phyloP scores from a whole-genome alignment of 1,139 yeast genomes.

The Taphrina sp. region DNA sequence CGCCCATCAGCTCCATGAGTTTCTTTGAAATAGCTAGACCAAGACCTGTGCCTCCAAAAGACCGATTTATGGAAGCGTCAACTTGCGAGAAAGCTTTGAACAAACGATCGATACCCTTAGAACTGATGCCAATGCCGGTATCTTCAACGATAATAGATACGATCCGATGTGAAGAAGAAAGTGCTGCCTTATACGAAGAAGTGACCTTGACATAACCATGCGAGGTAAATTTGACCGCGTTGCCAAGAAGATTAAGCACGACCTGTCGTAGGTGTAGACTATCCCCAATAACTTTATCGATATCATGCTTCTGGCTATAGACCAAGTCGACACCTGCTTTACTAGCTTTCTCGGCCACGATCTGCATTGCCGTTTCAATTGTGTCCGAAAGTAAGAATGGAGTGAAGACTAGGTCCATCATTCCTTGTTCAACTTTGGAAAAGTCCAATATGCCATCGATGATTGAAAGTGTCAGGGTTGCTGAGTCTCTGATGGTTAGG shows the following conservation, averaged over 20 bases:
- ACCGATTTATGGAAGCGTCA: slow-evolving; percentile 58
- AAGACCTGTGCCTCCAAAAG: slow-evolving; percentile 60
- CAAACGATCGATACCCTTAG: slow-evolving; percentile 44
- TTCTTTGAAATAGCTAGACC: slow-evolving; percentile 45
- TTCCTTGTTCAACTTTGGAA: slow-evolving; percentile 76
- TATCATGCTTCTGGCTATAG: slow-evolving; percentile 39
- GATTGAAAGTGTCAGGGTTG: slow-evolving; percentile 70
- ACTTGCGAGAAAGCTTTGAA: slow-evolving; percentile 62
- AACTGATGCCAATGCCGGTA: slow-evolving; percentile 62
- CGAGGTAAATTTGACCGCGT: slow-evolving; percentile 79
- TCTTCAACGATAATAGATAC: slow-evolving; percentile 67
- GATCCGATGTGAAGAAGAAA: not conserved
- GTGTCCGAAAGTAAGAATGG: slow-evolving; percentile 51
- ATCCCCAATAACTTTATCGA: slow-evolving; percentile 76
- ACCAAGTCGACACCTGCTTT: slow-evolving; percentile 14
- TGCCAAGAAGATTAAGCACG: slow-evolving; percentile 81
- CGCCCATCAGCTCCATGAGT: slow-evolving; percentile 29
- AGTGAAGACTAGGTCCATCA: slow-evolving; percentile 67
- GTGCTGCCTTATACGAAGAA: slow-evolving; percentile 30
- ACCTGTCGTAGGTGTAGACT: slow-evolving; percentile 83
- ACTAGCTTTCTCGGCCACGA: slow-evolving; percentile 16
- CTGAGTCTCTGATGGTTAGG: slow-evolving; percentile 71
- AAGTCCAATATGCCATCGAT: slow-evolving; percentile 78
- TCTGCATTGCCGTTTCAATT: slow-evolving; percentile 23
- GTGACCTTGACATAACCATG: slow-evolving; percentile 51